Base-by-base conservation (phyloP, 2,329 filamentous ascomycete species). In the Emmonsiellopsis sp. region DNA sequence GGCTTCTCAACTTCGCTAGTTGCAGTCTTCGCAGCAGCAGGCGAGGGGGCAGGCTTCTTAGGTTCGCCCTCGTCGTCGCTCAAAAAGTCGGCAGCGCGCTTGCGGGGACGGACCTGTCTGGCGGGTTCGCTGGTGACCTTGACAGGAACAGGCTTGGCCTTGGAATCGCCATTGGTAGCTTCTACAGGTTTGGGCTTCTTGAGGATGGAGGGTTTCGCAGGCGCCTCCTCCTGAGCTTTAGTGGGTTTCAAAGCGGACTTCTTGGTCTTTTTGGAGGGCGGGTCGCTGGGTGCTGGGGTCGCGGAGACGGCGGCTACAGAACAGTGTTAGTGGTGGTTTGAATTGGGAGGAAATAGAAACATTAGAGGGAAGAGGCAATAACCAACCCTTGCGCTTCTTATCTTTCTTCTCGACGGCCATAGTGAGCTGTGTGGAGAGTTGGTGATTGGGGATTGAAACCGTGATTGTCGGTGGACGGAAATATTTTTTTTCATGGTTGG, bases 231-330 rank as follows among this genome's bases (percentile, higher is more conserved):
- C 42, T 64, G 50, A 41, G 58, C 38, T 49, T 70, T 61, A 46
- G 61, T 53, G 51, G 62, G 46, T 57, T 70, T 71, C 54, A 62
- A 60, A 50, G 68, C 65, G 58, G 65, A 67, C 59, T 74, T 74
- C 65, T 85, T 86, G 30, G 82, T 81, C 64, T 86, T 87, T 54
- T 76, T 77, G 9, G 79, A 77, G 41, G 79, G 79, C 26, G 70
- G 60, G 50, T 79, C 77, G 56, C 65, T 67, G 52, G 64, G 69
- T 47, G 66, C 62, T 43, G 67, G 65, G 50, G 67, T 63, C 34
- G 71, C 68, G 61, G 69, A 68, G 67, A 62, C 56, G 51, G 58
- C 57, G 54, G 57, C 56, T 59, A 53, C 13, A 56, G 38, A 54
- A 55, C 48, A 41, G 47, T 40, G 50, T 61, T 46, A 61, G 45